These are phyloP conservation scores for Rosa multiflora DNA, from an alignment of 306 rosid genomes.

Conservation along the genomic window DNA sequence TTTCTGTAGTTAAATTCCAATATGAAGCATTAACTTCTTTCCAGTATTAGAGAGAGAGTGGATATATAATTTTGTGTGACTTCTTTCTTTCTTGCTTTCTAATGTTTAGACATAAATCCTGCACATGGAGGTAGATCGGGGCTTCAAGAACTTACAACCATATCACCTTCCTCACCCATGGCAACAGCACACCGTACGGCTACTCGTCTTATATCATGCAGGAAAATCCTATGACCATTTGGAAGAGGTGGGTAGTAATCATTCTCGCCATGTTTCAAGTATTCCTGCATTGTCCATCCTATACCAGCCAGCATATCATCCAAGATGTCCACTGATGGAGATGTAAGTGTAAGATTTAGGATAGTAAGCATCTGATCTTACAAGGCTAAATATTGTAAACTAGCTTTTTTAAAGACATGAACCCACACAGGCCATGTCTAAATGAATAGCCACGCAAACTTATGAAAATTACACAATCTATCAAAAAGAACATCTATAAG, in stretches of 20 bases:
- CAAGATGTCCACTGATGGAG: constrained; percentile 76
- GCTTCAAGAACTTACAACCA: constrained; percentile 78
- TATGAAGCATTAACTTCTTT: neutral
- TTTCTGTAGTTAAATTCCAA: neutral
- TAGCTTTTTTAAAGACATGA: neutral
- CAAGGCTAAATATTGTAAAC: neutral
- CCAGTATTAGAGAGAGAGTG: neutral
- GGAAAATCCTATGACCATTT: constrained; percentile 88
- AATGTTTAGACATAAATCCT: constrained; percentile 5
- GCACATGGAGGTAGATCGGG: constrained; percentile 23
- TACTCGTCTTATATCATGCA: constrained; percentile 86
- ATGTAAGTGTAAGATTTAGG: constrained; percentile 27
- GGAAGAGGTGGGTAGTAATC: constrained; percentile 96
- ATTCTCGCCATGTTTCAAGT: constrained; percentile 83
- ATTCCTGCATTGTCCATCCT: constrained; percentile 98
- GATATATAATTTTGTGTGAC: too few relatives aligned
- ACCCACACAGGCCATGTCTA: neutral
- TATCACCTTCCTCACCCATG: constrained; percentile 98
- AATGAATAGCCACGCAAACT: neutral
- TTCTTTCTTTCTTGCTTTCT: neutral
- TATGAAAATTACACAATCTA: neutral
- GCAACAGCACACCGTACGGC: constrained; percentile 97
- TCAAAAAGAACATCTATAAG: neutral
- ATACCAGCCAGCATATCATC: constrained; percentile 96
- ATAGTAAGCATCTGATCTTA: constrained; percentile 13